Base-by-base conservation (phyloP, 1,284 basidiomycete species). In the Papiliotrema terrestris region DNA sequence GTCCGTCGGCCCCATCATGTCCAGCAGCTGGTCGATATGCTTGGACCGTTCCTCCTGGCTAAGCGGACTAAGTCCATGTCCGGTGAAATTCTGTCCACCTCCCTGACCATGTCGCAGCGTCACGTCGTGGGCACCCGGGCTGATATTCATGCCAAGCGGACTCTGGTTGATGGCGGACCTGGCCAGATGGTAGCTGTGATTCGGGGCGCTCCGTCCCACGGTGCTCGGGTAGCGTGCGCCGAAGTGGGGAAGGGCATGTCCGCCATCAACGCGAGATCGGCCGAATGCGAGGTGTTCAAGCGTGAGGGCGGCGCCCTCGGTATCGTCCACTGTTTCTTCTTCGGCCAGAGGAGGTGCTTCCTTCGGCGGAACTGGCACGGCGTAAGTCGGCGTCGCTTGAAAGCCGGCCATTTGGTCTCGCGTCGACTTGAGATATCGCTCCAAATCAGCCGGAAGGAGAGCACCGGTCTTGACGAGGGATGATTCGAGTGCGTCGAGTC, bases 241-340 rank as follows among this genome's bases (percentile, higher is more conserved):
- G 52, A 75, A 71, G 50, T 68, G 65, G 17, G 73, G 68, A 22
- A 75, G 54, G 2, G 69, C 61, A 51, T 73, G 71, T 8, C 60
- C 54, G 9, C 73, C 73, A 29, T 68, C 73, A 13, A 56, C 64
- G 8, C 72, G 57, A 4, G 68, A 67, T n/a, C 74, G 66, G 2
- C 75, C 75, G 56, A 76, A 77, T 2, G 75, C 74, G 11, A 77
- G 62, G 49, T 77, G 74, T 50, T 78, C 77, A 6, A 78, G 64
- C 0, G 74, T 77, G 20, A 77, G 60, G 3, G 76, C 77, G 0
- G 77, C 77, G 19, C 73, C 76, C 55, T 78, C 77, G 0, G 76
- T 77, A 55, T 77, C 76, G 43, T 74, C 71, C 25, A 73, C 70
- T 14, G 59, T 56, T 25, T 70, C 65, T 11, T 55, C 55, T 54